Base-by-base conservation (phyloP, 441 rosid species). In the Arabidopsis lyrata region DNA sequence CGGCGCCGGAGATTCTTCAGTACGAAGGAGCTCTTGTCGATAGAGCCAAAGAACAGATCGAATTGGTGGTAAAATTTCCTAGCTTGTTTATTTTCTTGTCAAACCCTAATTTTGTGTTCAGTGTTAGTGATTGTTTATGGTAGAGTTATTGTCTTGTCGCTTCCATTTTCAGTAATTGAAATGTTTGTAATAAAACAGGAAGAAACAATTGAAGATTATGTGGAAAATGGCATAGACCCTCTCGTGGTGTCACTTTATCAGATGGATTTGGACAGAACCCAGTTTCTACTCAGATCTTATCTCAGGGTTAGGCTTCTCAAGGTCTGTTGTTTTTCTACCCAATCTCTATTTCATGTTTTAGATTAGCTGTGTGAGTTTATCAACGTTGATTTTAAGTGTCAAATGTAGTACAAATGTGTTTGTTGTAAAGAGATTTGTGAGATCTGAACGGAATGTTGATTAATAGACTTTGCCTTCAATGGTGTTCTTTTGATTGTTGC, bases 211-310 rank as follows among this genome's bases (percentile, higher is more conserved):
- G 96, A 88, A 35, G 82, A 80, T 13, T 88, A 77, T 64, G 87
- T 80, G 53, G 77, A 74, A 60, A 73, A 72, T 48, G 85, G 86
- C 3, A 55, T 70, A 8, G 97, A 90, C 75, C 95, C 94, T 41
- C 81, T 90, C 8, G 81, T 87, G 3, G 85, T 85, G n/a, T 94
- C 95, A 2, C 90, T 94, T 39, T 90, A 94, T 78, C 95, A 88
- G 79, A 90, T 89, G 97, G 96, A 95, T 74, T 50, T 92, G 63
- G 96, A 95, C 20, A 81, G 96, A 78, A 80, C 90, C 3, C 97
- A 92, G 77, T 95, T 84, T 81, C 76, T 90, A 58, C 73, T 92
- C 78, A 83, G 97, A 83, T 92, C 99, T 0, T 95, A 92, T 83
- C 90, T 95, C 54, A 86, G 99, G 9, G 82, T 89, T 65, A 88